A percentile compares a stretch with the other conserved stretches of the same genome.
Evolutionary conservation across 805 yeast species (phyloP).

Genomic region (Hemisphaericaspora nanyangensis): DNA sequence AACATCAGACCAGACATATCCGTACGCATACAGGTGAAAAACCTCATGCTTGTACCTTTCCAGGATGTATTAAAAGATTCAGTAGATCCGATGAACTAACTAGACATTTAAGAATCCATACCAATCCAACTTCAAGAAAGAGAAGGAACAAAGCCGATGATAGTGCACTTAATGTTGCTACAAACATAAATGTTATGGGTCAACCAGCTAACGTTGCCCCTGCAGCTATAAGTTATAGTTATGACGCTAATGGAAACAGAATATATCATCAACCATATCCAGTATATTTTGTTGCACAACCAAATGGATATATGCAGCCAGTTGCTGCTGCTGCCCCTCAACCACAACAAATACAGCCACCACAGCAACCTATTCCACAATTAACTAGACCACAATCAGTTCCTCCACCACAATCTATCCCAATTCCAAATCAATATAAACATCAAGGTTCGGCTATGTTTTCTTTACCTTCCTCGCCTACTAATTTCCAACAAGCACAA

Average conservation of each 20-base stretch:
- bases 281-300: conserved; percentile 30
- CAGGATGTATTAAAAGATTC: conserved; percentile 80
- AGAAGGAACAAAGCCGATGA: conserved; percentile 24
- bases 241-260: neutral
- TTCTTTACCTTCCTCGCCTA: conserved; percentile 29
- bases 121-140: conserved; percentile 49
- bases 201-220: neutral
- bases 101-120: conserved; percentile 78
- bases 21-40: conserved; percentile 93
- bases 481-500: conserved; percentile 11
- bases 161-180: neutral
- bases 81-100: conserved; percentile 83
- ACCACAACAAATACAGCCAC: conserved; percentile 8
- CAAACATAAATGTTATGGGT: neutral
- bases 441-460: conserved; percentile 21
- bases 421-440: conserved; percentile 9
- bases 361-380: conserved; percentile 10
- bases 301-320: conserved; percentile 17
- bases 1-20: conserved; percentile 88
- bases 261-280: conserved; percentile 28
- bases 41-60: conserved; percentile 80
- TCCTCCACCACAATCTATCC: conserved; percentile 1
- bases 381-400: conserved; percentile 1
- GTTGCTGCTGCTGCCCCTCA: conserved; percentile 7
- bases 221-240: neutral